These are phyloP conservation scores for Prunus mira DNA, from an alignment of 306 rosid species.

Conservation along the genomic window DNA sequence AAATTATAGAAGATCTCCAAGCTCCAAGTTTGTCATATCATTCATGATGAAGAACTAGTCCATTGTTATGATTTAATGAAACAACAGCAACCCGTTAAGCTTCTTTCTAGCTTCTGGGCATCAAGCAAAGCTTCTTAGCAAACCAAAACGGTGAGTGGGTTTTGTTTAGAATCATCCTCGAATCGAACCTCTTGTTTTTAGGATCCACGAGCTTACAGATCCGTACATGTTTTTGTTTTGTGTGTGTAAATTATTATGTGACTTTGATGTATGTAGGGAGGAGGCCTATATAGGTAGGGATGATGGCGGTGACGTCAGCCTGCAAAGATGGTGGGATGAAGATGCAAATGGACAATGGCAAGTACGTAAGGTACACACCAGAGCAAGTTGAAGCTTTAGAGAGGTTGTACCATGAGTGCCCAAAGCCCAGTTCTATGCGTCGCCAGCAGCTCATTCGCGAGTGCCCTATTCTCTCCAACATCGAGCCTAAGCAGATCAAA, in stretches of 20 bases:
- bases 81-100: neutral
- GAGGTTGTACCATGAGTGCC: slow-evolving; percentile 93
- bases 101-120: slow-evolving; percentile 1
- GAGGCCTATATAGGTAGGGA: slow-evolving; percentile 28
- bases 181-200: neutral
- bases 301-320: slow-evolving; percentile 75
- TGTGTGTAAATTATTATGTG: neutral
- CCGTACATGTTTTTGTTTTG: neutral
- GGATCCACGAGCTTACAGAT: neutral
- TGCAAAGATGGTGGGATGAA: slow-evolving; percentile 64
- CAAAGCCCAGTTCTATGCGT: slow-evolving; percentile 92
- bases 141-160: slow-evolving; percentile 2
- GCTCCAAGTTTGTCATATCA: neutral
- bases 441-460: slow-evolving; percentile 96
- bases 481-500: slow-evolving; percentile 97
- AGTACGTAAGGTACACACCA: slow-evolving; percentile 92
- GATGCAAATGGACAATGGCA: slow-evolving; percentile 84
- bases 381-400: slow-evolving; percentile 97
- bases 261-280: neutral
- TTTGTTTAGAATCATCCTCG: neutral
- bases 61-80: neutral
- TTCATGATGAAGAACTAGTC: too few species aligned
- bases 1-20: neutral
- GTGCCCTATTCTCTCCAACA: slow-evolving; percentile 92
- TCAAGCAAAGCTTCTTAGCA: neutral